Evolutionary conservation across 345 rosid genomes (phyloP).

Genomic region (Pistacia vera): DNA sequence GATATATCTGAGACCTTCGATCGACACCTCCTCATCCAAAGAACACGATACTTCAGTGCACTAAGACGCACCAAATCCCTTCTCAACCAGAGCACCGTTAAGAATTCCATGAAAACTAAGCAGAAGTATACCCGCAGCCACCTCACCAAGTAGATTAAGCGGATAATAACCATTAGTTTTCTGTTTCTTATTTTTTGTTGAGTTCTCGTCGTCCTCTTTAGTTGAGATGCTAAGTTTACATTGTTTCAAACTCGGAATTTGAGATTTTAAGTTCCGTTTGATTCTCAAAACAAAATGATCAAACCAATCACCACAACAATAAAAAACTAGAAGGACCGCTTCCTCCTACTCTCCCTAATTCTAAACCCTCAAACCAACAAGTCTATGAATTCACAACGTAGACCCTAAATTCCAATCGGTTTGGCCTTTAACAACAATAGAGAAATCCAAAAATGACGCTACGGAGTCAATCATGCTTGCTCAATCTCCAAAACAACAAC

Average conservation of each 20-base stretch:
- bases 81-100: slow-evolving; percentile 23
- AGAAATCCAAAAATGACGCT: not conserved
- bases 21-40: slow-evolving; percentile 46
- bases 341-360: not conserved
- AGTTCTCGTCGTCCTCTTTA: slow-evolving; percentile 48
- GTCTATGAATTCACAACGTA: slow-evolving; percentile 12
- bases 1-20: slow-evolving; percentile 45
- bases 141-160: slow-evolving; percentile 64
- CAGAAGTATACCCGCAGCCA: slow-evolving; percentile 69
- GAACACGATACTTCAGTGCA: slow-evolving; percentile 54
- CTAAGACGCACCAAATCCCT: slow-evolving; percentile 68
- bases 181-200: slow-evolving; percentile 52
- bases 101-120: slow-evolving; percentile 45
- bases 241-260: slow-evolving; percentile 84
- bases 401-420: slow-evolving; percentile 51
- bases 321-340: not conserved
- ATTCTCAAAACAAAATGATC: slow-evolving; percentile 37
- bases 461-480: not conserved
- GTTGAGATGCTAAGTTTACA: slow-evolving; percentile 49
- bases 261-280: slow-evolving; percentile 83
- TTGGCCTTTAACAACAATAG: not conserved
- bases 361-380: slow-evolving; percentile 25
- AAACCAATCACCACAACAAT: slow-evolving; percentile 25
- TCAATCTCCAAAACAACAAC: not conserved
- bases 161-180: slow-evolving; percentile 69